A percentile compares a stretch with the other conserved stretches of the same genome.
Conservation (phyloP, 2,329 filamentous ascomycete genomes). For the Ceratocystis colombiana region DNA sequence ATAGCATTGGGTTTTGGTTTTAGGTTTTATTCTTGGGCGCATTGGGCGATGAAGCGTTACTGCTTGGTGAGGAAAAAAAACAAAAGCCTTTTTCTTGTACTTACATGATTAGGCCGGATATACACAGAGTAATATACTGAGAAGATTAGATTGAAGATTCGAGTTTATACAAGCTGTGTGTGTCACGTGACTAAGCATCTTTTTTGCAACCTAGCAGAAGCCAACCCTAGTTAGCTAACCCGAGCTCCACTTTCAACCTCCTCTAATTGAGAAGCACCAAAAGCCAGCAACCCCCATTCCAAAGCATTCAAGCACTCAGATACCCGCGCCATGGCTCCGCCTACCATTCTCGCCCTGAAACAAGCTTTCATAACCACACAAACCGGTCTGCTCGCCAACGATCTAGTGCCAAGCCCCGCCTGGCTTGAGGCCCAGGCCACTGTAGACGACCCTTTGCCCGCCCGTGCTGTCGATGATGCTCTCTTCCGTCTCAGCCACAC, state of each 20-base stretch:
- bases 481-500: conserved; percentile 50
- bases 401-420: conserved; percentile 45
- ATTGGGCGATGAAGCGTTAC: not conserved
- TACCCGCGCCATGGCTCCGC: conserved; percentile 31
- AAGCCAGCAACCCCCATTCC: too few relatives aligned
- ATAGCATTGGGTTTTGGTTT: conserved; percentile 6
- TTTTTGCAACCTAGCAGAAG: not conserved
- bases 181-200: not conserved
- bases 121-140: not conserved
- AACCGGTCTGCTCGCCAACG: conserved; percentile 52
- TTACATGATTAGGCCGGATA: not conserved
- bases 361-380: conserved; percentile 53
- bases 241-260: conserved; percentile 4
- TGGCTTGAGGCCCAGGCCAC: conserved; percentile 37
- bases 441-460: conserved; percentile 36
- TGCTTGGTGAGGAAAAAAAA: not conserved
- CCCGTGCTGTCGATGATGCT: conserved; percentile 46
- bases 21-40: not conserved
- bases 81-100: conserved; percentile 1
- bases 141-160: not conserved
- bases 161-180: not conserved
- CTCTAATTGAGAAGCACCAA: too few relatives aligned
- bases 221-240: not conserved
- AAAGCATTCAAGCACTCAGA: not conserved
- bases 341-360: conserved; percentile 53